A percentile compares a stretch with the other conserved stretches of the same genome.
These are phyloP conservation scores for Xylariales sp. DNA, from an alignment of 2,329 filamentous ascomycete genomes.

Conservation along the genomic window DNA sequence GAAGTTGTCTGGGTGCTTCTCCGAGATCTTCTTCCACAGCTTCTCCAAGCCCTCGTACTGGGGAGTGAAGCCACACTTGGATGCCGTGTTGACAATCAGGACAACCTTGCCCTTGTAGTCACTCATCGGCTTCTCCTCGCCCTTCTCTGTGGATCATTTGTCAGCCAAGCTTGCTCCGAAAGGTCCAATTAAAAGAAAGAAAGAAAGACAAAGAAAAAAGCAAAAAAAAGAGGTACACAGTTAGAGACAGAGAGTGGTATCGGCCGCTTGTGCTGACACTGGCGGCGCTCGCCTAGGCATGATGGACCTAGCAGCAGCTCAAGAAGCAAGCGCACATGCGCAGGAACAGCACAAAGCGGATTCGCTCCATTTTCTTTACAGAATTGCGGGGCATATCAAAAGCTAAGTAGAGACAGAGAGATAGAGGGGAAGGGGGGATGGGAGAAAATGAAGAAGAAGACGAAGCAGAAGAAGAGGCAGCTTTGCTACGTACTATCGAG, in stretches of 20 bases:
- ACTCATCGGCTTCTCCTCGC: conserved; percentile 63
- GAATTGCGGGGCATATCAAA: conserved; percentile 4
- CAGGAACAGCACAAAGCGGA: too few species aligned
- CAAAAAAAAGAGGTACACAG: too few species aligned
- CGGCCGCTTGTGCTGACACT: too few species aligned
- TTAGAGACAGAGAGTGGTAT: too few species aligned
- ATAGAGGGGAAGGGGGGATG: conserved; percentile 4
- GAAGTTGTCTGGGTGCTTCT: conserved; percentile 70
- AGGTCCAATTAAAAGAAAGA: too few species aligned
- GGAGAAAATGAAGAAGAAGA: too few species aligned
- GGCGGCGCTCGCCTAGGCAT: too few species aligned
- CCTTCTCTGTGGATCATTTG: conserved; percentile 68
- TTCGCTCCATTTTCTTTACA: too few species aligned
- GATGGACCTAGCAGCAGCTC: too few species aligned
- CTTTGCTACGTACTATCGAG: conserved; percentile 67
- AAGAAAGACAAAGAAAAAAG: conserved; percentile 6
- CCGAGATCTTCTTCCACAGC: conserved; percentile 75
- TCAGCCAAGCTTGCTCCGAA: too few species aligned
- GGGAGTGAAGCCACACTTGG: conserved; percentile 97
- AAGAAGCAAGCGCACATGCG: too few species aligned
- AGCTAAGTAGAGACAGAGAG: conserved; percentile 3
- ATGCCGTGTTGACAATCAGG: conserved; percentile 94
- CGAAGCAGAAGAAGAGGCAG: too few species aligned
- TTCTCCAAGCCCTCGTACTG: conserved; percentile 90
- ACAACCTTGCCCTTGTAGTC: conserved; percentile 87